A percentile compares a stretch with the other conserved stretches of the same genome.
phyloP scores from a whole-genome alignment of 2,329 filamentous ascomycete genomes.

The Clathrospora elynae region DNA sequence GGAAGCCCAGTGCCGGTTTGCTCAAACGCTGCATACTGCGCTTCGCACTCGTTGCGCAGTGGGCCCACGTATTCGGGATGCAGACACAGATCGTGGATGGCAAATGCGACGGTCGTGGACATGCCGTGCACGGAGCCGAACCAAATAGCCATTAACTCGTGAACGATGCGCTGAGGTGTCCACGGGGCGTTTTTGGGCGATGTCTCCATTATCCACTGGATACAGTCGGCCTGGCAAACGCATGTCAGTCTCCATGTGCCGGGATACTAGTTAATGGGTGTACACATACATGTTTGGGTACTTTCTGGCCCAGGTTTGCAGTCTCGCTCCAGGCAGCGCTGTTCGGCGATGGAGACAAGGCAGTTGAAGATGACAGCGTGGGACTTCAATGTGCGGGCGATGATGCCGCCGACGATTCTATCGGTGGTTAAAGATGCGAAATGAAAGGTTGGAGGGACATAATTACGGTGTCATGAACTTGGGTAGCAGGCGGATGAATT shows the following conservation, averaged over 20 bases:
- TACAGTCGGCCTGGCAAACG: conserved; percentile 26
- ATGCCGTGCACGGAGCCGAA: conserved; percentile 42
- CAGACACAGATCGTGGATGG: conserved; percentile 24
- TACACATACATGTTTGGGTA: conserved; percentile 10
- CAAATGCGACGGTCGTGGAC: conserved; percentile 25
- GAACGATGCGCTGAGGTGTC: conserved; percentile 31
- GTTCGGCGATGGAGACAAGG: conserved; percentile 20
- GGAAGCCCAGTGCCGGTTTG: conserved; percentile 18
- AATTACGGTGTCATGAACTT: conserved; percentile 19
- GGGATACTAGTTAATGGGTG: background rate
- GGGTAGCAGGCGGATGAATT: conserved; percentile 29
- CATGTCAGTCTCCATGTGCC: background rate
- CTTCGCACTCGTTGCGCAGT: conserved; percentile 21
- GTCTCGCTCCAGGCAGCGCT: conserved; percentile 21
- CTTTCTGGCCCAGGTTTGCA: conserved; percentile 17
- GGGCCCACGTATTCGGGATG: conserved; percentile 26
- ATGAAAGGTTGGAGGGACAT: background rate
- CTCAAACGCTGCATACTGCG: conserved; percentile 22
- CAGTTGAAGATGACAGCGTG: conserved; percentile 21
- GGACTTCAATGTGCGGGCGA: conserved; percentile 19
- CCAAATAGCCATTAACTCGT: conserved; percentile 46
- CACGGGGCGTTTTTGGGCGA: conserved; percentile 33
- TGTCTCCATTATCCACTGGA: conserved; percentile 46
- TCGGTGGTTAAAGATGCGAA: background rate
- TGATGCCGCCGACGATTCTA: conserved; percentile 16